Base-by-base conservation (phyloP, 2,329 filamentous ascomycete genomes). In the Endothia cerciana region DNA sequence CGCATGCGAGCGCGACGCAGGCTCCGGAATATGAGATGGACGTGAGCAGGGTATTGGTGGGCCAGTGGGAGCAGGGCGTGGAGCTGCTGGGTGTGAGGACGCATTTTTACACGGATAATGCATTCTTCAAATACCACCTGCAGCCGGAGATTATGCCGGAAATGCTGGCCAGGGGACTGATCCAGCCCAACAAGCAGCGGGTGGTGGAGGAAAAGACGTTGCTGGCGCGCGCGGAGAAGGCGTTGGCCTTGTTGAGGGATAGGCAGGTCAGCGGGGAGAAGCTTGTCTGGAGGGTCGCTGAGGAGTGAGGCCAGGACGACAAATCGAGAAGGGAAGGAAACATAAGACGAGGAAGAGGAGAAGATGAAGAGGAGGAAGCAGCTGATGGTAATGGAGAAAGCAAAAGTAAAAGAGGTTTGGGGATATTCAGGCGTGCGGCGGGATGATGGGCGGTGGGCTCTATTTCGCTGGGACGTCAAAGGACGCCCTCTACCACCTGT, bases 11-110 rank as follows among this genome's bases (percentile, higher is more conserved):
- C 0, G 77, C 80, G 4, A 77, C 76, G 0, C 75, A 80, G 22
- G 76, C 74, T 65, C 86, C 87, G 0, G 78, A 82, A 68, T 89
- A 87, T 64, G 78, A 78, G 43, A 85, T 87, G 83, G 83, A 87
- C 60, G 81, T 81, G 0, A 56, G 69, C n/a, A 75, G 74, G 8
- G 77, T 74, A 13, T 77, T 80, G 7, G 51, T 66, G 1, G 77
- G 71, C 0, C 70, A 78, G 41, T 89, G 86, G 86, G 77, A 76
- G 3, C 77, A 83, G 3, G 86, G 83, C 0, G 85, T 88, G 0
- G 73, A 80, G 11, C 75, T 80, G 3, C 77, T 75, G 25, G 87
- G 87, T 4, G 86, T 88, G 8, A 75, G 85, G 66, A 87, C 86
- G 17, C 81, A 84, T 73, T 83, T 82, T 66, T 87, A 86, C 69